Evolutionary conservation across 768 basidiomycete genomes (phyloP).

Genomic region (Lyophyllum decastes): DNA sequence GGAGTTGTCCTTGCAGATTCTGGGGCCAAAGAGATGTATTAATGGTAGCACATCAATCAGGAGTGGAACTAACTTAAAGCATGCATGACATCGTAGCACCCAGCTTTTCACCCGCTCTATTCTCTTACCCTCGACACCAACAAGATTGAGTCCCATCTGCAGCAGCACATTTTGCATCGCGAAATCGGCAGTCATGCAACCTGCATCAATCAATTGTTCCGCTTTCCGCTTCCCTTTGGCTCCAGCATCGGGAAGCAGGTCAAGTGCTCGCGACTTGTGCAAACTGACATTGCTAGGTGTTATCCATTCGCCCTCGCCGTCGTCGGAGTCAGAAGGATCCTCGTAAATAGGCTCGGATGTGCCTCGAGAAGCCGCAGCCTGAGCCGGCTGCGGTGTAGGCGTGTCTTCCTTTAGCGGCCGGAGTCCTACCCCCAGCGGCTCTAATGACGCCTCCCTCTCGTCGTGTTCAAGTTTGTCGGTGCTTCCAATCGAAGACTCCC

Average conservation of each 20-base stretch:
- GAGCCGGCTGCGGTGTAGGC: conserved; percentile 3
- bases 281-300: conserved; percentile 83
- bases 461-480: conserved; percentile 19
- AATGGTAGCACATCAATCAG: neutral
- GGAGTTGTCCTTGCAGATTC: conserved; percentile 92
- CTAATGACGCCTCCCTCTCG: conserved; percentile 26
- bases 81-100: conserved; percentile 96
- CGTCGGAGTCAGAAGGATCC: conserved; percentile 77
- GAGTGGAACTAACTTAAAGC: conserved; percentile 86
- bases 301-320: conserved; percentile 96
- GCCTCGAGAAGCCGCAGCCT: conserved; percentile 8
- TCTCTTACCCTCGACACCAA: conserved; percentile 87
- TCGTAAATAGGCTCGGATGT: conserved; percentile 54
- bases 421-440: conserved; percentile 50
- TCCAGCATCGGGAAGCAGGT: conserved; percentile 67
- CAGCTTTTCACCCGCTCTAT: conserved; percentile 93
- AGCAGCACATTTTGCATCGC: conserved; percentile 98
- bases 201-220: conserved; percentile 55
- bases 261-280: conserved; percentile 86
- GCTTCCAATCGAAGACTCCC: conserved; percentile 8
- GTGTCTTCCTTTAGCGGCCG: conserved; percentile 31
- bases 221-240: conserved; percentile 39
- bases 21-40: conserved; percentile 29
- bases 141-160: conserved; percentile 90
- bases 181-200: conserved; percentile 98